Base-by-base conservation (phyloP, 176 grass and related monocot genomes). In the Puya raimondii region DNA sequence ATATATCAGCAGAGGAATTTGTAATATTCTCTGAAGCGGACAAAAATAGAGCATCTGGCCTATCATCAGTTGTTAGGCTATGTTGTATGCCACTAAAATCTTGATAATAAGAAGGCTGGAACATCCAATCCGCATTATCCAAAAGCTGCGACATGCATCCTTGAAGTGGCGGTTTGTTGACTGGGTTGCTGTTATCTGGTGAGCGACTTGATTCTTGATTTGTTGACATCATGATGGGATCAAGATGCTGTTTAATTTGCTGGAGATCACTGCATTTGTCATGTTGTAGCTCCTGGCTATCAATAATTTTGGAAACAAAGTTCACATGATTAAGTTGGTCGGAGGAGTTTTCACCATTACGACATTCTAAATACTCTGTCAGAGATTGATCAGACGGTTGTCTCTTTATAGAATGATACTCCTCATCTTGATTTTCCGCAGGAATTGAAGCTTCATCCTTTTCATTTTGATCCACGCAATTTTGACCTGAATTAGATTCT, bases 41-140 rank as follows among this genome's bases (percentile, higher is more conserved):
- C n/a, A 78, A 47, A 80, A 76, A 80, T 47, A 84, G 17, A 6
- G 74, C 74, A 64, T 86, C 83, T 9, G 61, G 63, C 51, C 65
- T 72, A 13, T 64, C 64, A 27, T 57, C 66, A 69, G 42, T 58
- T 14, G 47, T 52, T 48, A 69, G 58, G 8, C 33, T 42, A 42
- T 77, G 64, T 69, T 85, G 83, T 10, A 78, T 69, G 50, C 54
- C 82, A 48, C 72, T 78, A 61, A 78, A 85, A 67, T 79, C 74
- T 47, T 99, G 82, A 67, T 88, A 84, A 56, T 81, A 80, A 1
- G 83, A 79, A 74, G 84, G 78, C 63, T 88, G 94, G 51, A 85
- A 80, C 76, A 87, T 81, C 89, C 89, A 99, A 73, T 99, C 82
- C 56, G 80, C 59, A 68, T 83, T 73, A 68, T 92, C 82, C 17